Evolutionary conservation across 306 rosid species (phyloP), one percentile per base, ranked within the genome.

Genomic region (Mucuna pruriens): DNA sequence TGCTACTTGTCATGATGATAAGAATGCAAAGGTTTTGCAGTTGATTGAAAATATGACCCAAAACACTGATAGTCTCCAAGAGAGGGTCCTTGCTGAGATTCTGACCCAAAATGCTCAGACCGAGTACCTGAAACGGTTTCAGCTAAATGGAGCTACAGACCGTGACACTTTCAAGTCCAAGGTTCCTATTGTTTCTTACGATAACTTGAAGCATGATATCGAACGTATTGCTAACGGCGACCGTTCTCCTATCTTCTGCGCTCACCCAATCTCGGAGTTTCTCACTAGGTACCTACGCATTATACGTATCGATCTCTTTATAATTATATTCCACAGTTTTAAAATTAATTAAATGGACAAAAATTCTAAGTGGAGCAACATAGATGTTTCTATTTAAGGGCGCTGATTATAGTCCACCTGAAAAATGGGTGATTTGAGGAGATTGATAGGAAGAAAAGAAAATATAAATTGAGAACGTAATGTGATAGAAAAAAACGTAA

Each of bases 221-320:
- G 92, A 90, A 65, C 94, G 98, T 54, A 91, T 94, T 60, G 97
- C 91, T 33, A 84, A 94, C 65, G 98, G 98, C 4, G 98, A 94
- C 40, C 86, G 90, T 81, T 89, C 97, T 33, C 92, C 92, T 5
- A 89, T 94, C 88, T 72, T 94, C 25, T 88, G 88, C 60, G 79
- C 92, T 65, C 90, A 81, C 20, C 94, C 98, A 20, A 81, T 94
- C 73, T 87, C 98, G 8, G 98, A 94, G 82, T 92, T 94, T 60
- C 92, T 92, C 88, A 94, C 97, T 13, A 94, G 98, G 98, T 94
- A 48, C 3, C 5, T 26, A 61, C 39, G 16, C 6, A 65, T 63
- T 63, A 62, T 7, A 36, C 23, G 95, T 90, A 52, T 2, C 0
- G 7, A 39, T 6, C 42, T 38, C 42, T 29, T 29, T 29, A 3